phyloP scores from a whole-genome alignment of 345 rosid genomes.

The Cardiospermum halicacabum region DNA sequence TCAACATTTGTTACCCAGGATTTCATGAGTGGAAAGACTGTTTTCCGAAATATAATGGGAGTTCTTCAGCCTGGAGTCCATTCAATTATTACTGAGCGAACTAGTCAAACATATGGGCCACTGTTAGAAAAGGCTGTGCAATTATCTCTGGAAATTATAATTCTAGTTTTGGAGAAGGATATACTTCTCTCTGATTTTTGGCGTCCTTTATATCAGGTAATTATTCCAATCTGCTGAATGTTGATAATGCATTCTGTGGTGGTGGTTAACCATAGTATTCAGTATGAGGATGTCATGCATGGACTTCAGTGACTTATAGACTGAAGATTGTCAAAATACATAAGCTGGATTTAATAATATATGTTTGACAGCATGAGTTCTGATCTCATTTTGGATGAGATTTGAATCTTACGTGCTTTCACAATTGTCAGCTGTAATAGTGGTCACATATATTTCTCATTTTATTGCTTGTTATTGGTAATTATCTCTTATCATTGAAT shows the following conservation, averaged over 20 bases:
- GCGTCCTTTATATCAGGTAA: constrained; percentile 92
- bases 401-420: not conserved
- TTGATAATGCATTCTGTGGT: not conserved
- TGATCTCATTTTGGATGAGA: not conserved
- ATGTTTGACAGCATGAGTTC: not conserved
- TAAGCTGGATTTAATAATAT: not conserved
- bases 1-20: constrained; percentile 41
- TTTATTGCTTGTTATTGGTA: not conserved
- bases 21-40: constrained; percentile 96
- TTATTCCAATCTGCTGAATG: constrained; percentile 7
- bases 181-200: constrained; percentile 72
- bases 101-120: constrained; percentile 69
- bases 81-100: constrained; percentile 63
- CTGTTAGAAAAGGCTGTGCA: constrained; percentile 87
- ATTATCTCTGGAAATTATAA: constrained; percentile 75
- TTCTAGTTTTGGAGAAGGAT: constrained; percentile 83
- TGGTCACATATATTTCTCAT: not conserved
- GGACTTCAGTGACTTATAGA: not conserved
- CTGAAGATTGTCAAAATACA: not conserved
- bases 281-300: not conserved
- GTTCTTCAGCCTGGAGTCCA: constrained; percentile 82
- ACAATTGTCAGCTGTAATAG: not conserved
- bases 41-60: constrained; percentile 79
- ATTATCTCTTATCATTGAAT: not conserved
- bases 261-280: not conserved